Conservation (phyloP, 345 rosid genomes). For the Eucalyptus tenuipes region DNA sequence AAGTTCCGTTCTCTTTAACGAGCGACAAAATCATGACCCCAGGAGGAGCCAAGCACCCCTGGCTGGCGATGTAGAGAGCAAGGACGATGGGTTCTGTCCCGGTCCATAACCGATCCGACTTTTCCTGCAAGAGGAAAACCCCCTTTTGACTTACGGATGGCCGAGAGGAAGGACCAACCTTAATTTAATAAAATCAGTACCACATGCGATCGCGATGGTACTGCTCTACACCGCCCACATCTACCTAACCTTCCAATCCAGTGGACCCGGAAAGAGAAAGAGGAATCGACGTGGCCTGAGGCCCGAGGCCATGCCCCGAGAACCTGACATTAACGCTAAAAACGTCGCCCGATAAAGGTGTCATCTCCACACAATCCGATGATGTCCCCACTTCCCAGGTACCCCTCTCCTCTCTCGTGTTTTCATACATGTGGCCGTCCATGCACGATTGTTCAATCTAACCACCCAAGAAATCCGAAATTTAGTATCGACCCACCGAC, state of each 20-base stretch:
- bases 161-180: neutral
- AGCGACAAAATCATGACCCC: neutral
- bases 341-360: neutral
- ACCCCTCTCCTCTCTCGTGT: neutral
- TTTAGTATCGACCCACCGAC: neutral
- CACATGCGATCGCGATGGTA: neutral
- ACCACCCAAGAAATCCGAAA: neutral
- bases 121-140: too few species aligned
- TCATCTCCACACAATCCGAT: neutral
- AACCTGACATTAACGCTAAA: neutral
- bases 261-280: neutral
- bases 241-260: neutral
- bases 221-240: neutral
- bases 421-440: neutral
- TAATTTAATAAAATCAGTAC: neutral
- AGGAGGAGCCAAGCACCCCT: neutral
- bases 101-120: neutral
- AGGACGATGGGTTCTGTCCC: too few species aligned
- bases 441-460: neutral
- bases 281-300: neutral
- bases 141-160: neutral
- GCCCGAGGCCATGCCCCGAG: neutral
- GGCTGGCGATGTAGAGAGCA: too few species aligned
- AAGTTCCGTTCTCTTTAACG: neutral
- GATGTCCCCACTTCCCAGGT: neutral